Evolutionary conservation across 768 basidiomycete genomes (phyloP).

Genomic region (Butyriboletus loyo): DNA sequence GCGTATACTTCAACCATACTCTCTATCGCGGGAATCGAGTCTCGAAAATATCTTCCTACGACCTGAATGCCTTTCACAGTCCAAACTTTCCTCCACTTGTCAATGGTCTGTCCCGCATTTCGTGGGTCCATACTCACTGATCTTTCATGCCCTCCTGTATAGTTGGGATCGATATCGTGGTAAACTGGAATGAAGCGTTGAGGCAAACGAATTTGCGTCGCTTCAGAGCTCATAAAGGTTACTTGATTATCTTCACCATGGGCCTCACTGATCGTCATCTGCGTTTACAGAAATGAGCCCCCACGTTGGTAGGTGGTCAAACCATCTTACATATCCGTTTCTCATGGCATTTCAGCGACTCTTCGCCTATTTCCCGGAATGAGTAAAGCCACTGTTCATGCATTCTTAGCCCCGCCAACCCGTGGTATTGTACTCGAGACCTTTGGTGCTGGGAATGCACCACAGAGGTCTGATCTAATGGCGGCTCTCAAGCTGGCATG

Average conservation of each 20-base stretch:
- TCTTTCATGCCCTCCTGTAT: background rate
- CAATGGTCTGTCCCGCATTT: slow-evolving; percentile 47
- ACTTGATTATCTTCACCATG: background rate
- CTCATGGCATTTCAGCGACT: slow-evolving; percentile 50
- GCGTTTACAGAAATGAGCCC: slow-evolving; percentile 64
- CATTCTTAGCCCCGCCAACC: slow-evolving; percentile 72
- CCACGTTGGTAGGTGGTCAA: slow-evolving; percentile 61
- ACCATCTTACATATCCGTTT: background rate
- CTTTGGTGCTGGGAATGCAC: slow-evolving; percentile 92
- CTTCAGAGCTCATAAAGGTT: slow-evolving; percentile 81
- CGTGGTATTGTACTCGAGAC: slow-evolving; percentile 86
- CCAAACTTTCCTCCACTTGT: slow-evolving; percentile 83
- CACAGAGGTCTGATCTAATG: slow-evolving; percentile 74
- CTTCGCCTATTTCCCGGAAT: slow-evolving; percentile 89
- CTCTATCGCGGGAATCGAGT: slow-evolving; percentile 85
- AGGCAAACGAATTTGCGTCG: slow-evolving; percentile 75
- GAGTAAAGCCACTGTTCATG: slow-evolving; percentile 64
- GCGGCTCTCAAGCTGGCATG: slow-evolving; percentile 78
- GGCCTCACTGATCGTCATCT: slow-evolving; percentile 9
- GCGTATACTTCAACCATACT: slow-evolving; percentile 87
- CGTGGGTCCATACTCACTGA: background rate
- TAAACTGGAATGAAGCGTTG: slow-evolving; percentile 87
- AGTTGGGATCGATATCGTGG: slow-evolving; percentile 89
- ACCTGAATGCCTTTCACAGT: slow-evolving; percentile 79
- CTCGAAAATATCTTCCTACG: slow-evolving; percentile 77